Evolutionary conservation across 2,329 filamentous ascomycete genomes (phyloP).

Genomic region (Annulohypoxylon truncatum): DNA sequence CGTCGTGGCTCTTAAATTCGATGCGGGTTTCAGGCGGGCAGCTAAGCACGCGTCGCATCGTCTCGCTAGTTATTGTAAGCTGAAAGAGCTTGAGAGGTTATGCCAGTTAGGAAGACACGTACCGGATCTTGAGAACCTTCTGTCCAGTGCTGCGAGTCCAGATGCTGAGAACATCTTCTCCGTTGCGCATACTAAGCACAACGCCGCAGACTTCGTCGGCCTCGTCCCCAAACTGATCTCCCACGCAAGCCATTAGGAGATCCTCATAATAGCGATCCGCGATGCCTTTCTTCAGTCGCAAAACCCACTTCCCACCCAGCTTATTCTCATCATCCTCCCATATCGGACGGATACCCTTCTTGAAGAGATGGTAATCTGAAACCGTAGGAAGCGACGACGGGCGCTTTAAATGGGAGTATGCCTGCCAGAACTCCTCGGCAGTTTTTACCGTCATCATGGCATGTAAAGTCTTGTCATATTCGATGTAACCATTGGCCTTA

Average conservation of each 20-base stretch:
- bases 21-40: constrained; percentile 91
- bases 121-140: constrained; percentile 96
- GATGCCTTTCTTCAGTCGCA: constrained; percentile 96
- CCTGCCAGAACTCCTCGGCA: constrained; percentile 89
- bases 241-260: constrained; percentile 87
- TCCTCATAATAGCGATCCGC: constrained; percentile 98
- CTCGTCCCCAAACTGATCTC: constrained; percentile 93
- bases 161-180: constrained; percentile 96
- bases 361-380: constrained; percentile 98
- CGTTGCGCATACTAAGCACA: constrained; percentile 92
- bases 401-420: constrained; percentile 89
- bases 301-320: constrained; percentile 96
- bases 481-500: constrained; percentile 86
- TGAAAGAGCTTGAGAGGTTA: not conserved
- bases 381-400: constrained; percentile 90
- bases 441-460: constrained; percentile 84
- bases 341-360: constrained; percentile 93
- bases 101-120: constrained; percentile 53
- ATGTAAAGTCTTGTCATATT: constrained; percentile 97
- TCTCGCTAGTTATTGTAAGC: constrained; percentile 73
- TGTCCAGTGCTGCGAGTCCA: constrained; percentile 96
- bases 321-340: constrained; percentile 99
- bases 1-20: constrained; percentile 95
- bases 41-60: constrained; percentile 87
- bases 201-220: constrained; percentile 94